Conservation (phyloP, 495 filamentous ascomycete genomes). For the Penicillium arizonense region DNA sequence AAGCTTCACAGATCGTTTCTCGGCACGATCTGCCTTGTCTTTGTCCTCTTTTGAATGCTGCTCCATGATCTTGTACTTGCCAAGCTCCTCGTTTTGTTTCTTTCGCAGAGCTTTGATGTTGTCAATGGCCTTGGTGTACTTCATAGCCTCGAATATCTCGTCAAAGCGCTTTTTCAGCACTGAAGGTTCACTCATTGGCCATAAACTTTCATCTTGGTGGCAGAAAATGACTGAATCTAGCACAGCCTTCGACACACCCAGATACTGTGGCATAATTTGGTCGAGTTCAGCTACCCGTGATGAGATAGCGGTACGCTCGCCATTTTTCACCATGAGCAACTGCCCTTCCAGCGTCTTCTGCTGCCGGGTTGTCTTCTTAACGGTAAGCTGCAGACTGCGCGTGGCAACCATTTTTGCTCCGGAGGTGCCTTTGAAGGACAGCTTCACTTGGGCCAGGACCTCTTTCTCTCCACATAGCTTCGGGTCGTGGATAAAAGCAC, state of each 20-base stretch:
- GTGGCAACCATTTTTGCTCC: conserved; percentile 77
- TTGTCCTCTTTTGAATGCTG: conserved; percentile 80
- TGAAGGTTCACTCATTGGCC: conserved; percentile 91
- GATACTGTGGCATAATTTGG: conserved; percentile 76
- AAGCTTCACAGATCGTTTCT: conserved; percentile 62
- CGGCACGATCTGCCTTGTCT: conserved; percentile 71
- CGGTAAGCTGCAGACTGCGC: conserved; percentile 76
- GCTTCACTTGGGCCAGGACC: conserved; percentile 86
- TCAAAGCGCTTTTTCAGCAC: conserved; percentile 91
- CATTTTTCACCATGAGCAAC: conserved; percentile 70
- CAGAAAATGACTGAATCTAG: conserved; percentile 96
- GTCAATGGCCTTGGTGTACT: conserved; percentile 96
- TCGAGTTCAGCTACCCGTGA: conserved; percentile 77
- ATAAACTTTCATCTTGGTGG: conserved; percentile 95
- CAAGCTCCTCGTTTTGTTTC: conserved; percentile 72
- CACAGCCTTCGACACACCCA: conserved; percentile 88
- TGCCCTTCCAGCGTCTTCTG: conserved; percentile 79
- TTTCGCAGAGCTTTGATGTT: conserved; percentile 87
- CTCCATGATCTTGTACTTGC: conserved; percentile 67
- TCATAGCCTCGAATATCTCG: conserved; percentile 94
- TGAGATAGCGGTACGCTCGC: conserved; percentile 76
- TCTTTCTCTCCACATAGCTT: conserved; percentile 89
- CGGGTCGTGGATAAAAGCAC: conserved; percentile 96
- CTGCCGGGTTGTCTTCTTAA: conserved; percentile 74
- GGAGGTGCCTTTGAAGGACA: conserved; percentile 75